A percentile compares a stretch with the other conserved stretches of the same genome.
phyloP scores from a whole-genome alignment of 306 rosid species.

The Psophocarpus tetragonolobus region DNA sequence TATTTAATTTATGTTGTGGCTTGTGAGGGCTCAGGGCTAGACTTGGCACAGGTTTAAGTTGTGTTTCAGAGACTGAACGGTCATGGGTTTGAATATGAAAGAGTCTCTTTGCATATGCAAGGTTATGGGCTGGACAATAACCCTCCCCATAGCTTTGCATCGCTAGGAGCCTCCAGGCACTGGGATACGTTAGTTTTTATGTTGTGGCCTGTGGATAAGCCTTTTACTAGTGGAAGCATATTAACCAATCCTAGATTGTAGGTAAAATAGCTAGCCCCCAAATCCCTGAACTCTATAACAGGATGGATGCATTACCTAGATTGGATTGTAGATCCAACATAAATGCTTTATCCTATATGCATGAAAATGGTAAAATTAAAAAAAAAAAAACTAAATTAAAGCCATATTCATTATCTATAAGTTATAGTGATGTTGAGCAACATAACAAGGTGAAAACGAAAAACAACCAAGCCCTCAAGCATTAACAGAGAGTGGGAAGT shows the following conservation, averaged over 20 bases:
- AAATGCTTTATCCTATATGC: not conserved
- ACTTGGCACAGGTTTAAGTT: too few species aligned
- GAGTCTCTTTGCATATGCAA: too few species aligned
- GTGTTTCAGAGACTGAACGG: too few species aligned
- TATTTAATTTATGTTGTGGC: not conserved
- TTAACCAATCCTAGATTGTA: not conserved
- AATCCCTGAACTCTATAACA: not conserved
- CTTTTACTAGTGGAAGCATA: not conserved
- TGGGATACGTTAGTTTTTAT: constrained; percentile 2
- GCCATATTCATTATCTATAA: not conserved
- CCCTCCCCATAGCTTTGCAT: too few species aligned
- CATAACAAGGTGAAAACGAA: not conserved
- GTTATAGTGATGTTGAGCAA: not conserved
- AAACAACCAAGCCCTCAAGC: not conserved
- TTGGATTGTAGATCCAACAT: not conserved
- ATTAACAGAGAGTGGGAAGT: not conserved
- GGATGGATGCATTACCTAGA: not conserved
- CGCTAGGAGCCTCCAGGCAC: too few species aligned
- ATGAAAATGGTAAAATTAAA: not conserved
- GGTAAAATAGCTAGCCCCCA: not conserved
- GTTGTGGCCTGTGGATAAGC: not conserved
- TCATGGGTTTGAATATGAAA: too few species aligned
- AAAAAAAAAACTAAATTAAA: not conserved
- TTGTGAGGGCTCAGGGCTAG: too few species aligned
- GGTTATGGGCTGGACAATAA: too few species aligned